These are phyloP conservation scores for Climacium dendroides DNA, from an alignment of 225 moss, liverwort and hornwort species.

Conservation along the genomic window DNA sequence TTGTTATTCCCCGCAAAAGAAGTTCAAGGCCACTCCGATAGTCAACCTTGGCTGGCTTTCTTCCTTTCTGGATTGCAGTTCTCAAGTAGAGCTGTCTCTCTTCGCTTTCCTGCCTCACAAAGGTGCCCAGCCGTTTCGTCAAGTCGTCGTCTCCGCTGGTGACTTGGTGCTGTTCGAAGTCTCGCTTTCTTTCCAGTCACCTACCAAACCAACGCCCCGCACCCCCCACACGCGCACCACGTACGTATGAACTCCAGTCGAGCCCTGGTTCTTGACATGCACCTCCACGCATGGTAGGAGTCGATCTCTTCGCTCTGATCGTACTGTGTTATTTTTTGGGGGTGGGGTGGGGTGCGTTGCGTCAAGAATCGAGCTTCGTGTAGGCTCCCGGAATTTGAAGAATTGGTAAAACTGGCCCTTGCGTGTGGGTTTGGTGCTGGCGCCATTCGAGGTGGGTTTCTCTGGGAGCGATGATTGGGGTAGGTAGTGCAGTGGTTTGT, in stretches of 20 bases:
- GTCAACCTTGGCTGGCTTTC: not conserved
- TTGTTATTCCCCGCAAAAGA: not conserved
- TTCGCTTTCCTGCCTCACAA: not conserved
- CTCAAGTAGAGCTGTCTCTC: not conserved
- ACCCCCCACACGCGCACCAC: not conserved
- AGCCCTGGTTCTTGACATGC: not conserved
- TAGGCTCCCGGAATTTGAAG: not conserved
- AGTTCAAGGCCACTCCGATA: not conserved
- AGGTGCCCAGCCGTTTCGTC: not conserved
- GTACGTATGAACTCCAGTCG: not conserved
- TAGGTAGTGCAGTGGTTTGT: not conserved
- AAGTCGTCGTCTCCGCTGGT: not conserved
- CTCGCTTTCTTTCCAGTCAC: not conserved
- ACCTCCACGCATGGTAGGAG: not conserved
- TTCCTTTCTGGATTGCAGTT: not conserved
- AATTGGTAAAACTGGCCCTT: not conserved
- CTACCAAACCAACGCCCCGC: not conserved
- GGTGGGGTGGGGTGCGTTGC: not conserved
- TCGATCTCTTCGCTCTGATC: not conserved
- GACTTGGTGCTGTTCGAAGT: not conserved
- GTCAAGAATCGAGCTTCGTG: not conserved
- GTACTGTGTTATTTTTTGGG: too few relatives aligned
- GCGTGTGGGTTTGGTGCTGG: not conserved
- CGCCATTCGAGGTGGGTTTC: not conserved
- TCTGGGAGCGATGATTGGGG: too few relatives aligned